Conservation (phyloP, 2,329 filamentous ascomycete species). For the Colletotrichum scovillei region DNA sequence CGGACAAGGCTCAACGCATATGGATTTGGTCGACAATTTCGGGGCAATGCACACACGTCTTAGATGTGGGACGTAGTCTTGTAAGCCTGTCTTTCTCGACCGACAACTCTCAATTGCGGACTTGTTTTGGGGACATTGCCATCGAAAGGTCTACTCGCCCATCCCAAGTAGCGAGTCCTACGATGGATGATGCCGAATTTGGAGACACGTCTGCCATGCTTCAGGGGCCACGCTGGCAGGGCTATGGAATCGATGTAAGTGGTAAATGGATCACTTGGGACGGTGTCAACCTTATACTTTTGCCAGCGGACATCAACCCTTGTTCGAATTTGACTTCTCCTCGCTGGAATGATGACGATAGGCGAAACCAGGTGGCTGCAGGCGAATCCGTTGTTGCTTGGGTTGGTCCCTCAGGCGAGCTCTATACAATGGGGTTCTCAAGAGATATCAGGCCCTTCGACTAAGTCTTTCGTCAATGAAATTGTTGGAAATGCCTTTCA, state of each 20-base stretch:
- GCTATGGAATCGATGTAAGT: not conserved
- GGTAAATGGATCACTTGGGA: not conserved
- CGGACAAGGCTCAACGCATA: not conserved
- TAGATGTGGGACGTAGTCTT: not conserved
- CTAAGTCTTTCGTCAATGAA: no score
- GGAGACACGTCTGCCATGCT: not conserved
- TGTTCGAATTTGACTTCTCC: no score
- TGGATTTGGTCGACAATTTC: not conserved
- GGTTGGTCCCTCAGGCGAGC: no score
- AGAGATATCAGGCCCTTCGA: not conserved
- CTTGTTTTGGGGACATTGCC: not conserved
- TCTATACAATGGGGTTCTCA: not conserved
- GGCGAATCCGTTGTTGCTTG: not conserved
- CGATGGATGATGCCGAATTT: not conserved
- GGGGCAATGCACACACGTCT: not conserved
- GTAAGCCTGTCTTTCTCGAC: not conserved
- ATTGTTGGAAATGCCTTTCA: no score
- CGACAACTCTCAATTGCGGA: not conserved
- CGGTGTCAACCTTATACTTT: not conserved
- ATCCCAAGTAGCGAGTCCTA: no score
- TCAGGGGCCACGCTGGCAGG: not conserved
- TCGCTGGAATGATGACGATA: not conserved
- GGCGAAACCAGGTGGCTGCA: not conserved
- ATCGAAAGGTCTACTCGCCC: fast-evolving
- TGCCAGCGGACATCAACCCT: not conserved